phyloP scores from a whole-genome alignment of 306 rosid species.

The Ochetophila trinervis region DNA sequence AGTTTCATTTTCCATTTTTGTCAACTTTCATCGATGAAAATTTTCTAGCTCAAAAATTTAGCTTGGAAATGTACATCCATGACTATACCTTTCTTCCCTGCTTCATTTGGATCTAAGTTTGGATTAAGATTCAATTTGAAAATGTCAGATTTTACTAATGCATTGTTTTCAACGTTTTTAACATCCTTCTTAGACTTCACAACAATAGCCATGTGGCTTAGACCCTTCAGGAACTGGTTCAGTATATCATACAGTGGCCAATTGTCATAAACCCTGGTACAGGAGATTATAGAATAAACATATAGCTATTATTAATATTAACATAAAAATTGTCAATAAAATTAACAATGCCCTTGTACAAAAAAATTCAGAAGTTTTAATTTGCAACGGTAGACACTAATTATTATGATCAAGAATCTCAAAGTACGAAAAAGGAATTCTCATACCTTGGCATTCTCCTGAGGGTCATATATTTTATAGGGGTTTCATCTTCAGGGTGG shows the following conservation, averaged over 20 bases:
- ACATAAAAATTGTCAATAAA: no score
- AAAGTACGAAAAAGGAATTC: no score
- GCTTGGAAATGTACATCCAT: no score
- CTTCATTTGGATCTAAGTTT: neutral
- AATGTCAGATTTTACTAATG: neutral
- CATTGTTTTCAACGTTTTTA: neutral
- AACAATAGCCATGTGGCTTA: conserved; percentile 81
- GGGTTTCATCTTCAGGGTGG: conserved; percentile 67
- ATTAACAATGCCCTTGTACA: no score
- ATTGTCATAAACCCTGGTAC: conserved; percentile 53
- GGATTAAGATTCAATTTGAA: neutral
- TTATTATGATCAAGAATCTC: no score
- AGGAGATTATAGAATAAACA: no score
- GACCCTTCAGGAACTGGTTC: conserved; percentile 64
- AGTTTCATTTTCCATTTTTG: no score
- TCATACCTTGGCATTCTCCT: conserved; percentile 69
- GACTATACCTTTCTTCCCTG: neutral
- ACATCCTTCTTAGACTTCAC: conserved; percentile 35
- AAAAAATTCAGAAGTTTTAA: no score
- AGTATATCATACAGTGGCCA: conserved; percentile 74
- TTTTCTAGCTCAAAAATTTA: no score
- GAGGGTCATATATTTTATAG: conserved; percentile 54
- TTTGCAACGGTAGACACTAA: no score
- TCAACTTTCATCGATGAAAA: no score
- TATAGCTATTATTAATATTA: no score